These are phyloP conservation scores for Hortaea sp. DNA, from an alignment of 2,329 filamentous ascomycete species.

Conservation along the genomic window DNA sequence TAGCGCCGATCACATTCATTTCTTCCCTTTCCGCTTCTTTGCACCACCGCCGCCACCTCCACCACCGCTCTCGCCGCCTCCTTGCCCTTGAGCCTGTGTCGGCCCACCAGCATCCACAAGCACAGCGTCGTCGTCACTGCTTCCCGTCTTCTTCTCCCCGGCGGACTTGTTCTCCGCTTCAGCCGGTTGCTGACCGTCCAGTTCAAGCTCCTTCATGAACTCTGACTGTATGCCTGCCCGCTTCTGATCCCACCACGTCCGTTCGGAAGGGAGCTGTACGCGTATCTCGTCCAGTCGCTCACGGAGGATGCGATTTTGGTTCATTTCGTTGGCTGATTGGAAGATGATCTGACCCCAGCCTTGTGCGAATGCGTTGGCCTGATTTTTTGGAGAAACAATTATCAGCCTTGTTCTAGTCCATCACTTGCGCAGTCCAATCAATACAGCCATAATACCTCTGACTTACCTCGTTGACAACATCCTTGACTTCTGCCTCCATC, in stretches of 20 bases:
- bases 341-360: conserved; percentile 94
- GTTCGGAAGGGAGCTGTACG: conserved; percentile 60
- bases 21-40: conserved; percentile 55
- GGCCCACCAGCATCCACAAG: conserved; percentile 58
- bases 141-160: conserved; percentile 16
- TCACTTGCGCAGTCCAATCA: background rate
- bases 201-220: conserved; percentile 78
- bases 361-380: conserved; percentile 84
- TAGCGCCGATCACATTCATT: conserved; percentile 27
- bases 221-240: conserved; percentile 60
- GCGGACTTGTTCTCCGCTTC: conserved; percentile 13
- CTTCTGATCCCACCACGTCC: conserved; percentile 87
- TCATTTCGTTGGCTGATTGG: conserved; percentile 94
- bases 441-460: background rate
- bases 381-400: background rate
- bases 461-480: conserved; percentile 82
- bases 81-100: conserved; percentile 31
- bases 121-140: conserved; percentile 64
- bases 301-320: conserved; percentile 69
- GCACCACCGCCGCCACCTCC: conserved; percentile 8
- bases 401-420: background rate
- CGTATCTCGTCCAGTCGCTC: conserved; percentile 67
- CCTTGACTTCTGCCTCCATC: conserved; percentile 89
- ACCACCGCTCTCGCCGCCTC: background rate
- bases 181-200: conserved; percentile 17